Evolutionary conservation across 108 stramenopile genomes (phyloP), one percentile per base, ranked within the genome.

Genomic region (Cyclotella choctawhatcheeana): DNA sequence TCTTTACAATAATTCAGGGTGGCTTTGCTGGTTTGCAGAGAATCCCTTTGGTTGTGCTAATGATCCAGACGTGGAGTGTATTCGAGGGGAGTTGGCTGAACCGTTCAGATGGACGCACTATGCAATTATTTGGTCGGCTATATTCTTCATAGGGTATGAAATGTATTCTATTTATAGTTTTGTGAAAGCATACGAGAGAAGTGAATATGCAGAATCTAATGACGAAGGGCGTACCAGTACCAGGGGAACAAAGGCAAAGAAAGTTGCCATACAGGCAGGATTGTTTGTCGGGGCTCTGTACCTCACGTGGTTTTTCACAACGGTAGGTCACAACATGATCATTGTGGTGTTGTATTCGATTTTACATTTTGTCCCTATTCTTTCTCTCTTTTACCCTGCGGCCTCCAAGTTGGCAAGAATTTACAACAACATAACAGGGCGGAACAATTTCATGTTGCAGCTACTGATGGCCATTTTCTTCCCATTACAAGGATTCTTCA

Each of bases 401-500:
- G 16, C 43, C 20, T 30, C 30, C 18, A 40, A 74, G 73, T 53
- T 74, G 7, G 24, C 68, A 14, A 66, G 85, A 55, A 77, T 59
- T 44, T 67, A 73, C 20, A 34, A 58, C 30, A 60, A 64, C 29
- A 44, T 64, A 16, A 76, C 75, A 27, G 75, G 75, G 33, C 35
- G 54, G 20, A 60, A 69, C 34, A 67, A 60, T 20, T 74, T 68
- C 44, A 17, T 44, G 22, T 56, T 89, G 20, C 60, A 76, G 29
- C 73, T 87, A 2, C 43, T 86, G 12, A 58, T 74, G 48, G 71
- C 76, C 12, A 60, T 75, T 12, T 82, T 89, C 50, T 67, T 87
- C 33, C 87, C 87, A 20, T 34, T 83, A 56, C 86, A 88, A 61
- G 86, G 86, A 8, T 82, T 87, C 54, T 80, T 87, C 70, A 87